These are phyloP conservation scores for Periglandula ipomoeae DNA, from an alignment of 2,329 filamentous ascomycete species.

Conservation along the genomic window DNA sequence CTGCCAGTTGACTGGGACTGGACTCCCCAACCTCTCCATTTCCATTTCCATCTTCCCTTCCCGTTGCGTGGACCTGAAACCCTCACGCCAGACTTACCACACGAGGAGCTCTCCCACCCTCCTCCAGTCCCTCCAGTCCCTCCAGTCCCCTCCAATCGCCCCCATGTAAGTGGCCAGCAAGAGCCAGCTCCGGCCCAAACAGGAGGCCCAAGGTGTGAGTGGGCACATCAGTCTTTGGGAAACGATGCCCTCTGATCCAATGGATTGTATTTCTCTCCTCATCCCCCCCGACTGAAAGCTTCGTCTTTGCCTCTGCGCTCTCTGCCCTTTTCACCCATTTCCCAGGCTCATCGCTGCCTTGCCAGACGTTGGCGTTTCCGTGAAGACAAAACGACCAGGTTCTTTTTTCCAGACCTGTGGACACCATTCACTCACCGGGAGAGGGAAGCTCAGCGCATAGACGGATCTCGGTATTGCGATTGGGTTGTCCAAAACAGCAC, in stretches of 20 bases:
- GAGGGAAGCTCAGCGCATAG: too few relatives aligned
- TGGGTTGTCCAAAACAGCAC: too few relatives aligned
- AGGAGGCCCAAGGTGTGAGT: slow-evolving; percentile 5
- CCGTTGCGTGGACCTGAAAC: too few relatives aligned
- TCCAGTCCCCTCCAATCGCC: neutral
- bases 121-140: too few relatives aligned
- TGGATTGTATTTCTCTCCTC: neutral
- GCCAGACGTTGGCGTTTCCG: neutral
- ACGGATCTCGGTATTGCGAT: too few relatives aligned
- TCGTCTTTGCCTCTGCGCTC: neutral
- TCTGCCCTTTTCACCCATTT: neutral
- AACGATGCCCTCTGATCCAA: slow-evolving; percentile 4
- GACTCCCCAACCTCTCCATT: slow-evolving; percentile 13
- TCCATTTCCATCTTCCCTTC: too few relatives aligned
- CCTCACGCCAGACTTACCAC: too few relatives aligned
- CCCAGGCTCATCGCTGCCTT: neutral
- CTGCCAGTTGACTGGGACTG: too few relatives aligned
- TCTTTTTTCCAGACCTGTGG: neutral
- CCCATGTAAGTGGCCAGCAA: neutral
- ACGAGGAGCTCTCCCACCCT: too few relatives aligned
- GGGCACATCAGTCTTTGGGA: neutral
- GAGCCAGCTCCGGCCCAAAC: slow-evolving; percentile 5
- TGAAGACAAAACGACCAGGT: too few relatives aligned
- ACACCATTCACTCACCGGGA: neutral
- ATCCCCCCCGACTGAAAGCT: neutral